phyloP scores from a whole-genome alignment of 2,329 filamentous ascomycete genomes.

The Cercospora sp. region DNA sequence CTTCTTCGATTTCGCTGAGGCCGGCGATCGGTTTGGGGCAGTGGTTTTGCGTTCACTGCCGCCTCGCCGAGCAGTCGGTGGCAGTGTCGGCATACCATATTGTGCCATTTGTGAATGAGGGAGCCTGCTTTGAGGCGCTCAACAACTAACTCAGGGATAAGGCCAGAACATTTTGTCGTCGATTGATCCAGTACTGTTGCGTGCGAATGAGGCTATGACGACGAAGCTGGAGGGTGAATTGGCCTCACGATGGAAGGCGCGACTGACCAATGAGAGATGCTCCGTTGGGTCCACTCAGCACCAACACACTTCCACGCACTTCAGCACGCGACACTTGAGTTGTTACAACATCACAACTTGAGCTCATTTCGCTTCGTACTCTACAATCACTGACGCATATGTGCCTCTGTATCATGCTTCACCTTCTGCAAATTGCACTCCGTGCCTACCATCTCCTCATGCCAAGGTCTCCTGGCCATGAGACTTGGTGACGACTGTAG shows the following conservation, averaged over 20 bases:
- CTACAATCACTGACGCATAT: not conserved
- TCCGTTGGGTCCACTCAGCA: not conserved
- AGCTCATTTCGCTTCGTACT: not conserved
- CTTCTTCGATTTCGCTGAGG: slow-evolving; percentile 14
- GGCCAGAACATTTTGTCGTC: slow-evolving; percentile 50
- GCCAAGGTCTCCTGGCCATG: slow-evolving; percentile 13
- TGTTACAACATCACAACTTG: not conserved
- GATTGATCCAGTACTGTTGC: not conserved
- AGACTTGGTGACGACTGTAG: slow-evolving; percentile 9
- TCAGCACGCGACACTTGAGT: not conserved
- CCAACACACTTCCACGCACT: not conserved
- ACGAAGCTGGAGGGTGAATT: not conserved
- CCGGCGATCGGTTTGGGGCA: not conserved
- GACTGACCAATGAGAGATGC: not conserved
- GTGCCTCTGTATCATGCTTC: not conserved
- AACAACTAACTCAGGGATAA: slow-evolving; percentile 45
- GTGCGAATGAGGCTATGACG: not conserved
- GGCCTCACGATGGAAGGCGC: not conserved
- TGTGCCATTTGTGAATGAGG: slow-evolving; percentile 16
- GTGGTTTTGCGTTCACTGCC: slow-evolving; percentile 5
- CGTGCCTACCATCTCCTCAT: not conserved
- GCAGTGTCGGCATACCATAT: slow-evolving; percentile 11
- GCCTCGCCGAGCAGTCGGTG: not conserved
- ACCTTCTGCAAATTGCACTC: not conserved
- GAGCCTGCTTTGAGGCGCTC: slow-evolving; percentile 7